These are phyloP conservation scores for Diplodia corticola DNA, from an alignment of 2,329 filamentous ascomycete genomes.

Conservation along the genomic window DNA sequence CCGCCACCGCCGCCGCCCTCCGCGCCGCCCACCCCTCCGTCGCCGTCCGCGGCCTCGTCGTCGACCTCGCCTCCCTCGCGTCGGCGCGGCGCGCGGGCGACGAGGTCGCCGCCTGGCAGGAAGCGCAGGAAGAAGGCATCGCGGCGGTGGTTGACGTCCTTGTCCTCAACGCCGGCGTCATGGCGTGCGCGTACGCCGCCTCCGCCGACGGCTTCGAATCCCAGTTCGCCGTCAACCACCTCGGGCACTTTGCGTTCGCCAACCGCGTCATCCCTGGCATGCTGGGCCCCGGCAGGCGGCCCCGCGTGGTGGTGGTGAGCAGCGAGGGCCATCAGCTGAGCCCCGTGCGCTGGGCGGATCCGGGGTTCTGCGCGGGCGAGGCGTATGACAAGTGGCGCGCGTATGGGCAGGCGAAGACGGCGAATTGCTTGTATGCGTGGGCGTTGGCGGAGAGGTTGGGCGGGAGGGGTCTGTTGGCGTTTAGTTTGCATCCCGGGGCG, in stretches of 20 bases:
- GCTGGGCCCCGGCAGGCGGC: constrained; percentile 34
- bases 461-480: constrained; percentile 29
- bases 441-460: constrained; percentile 32
- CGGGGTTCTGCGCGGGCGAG: constrained; percentile 27
- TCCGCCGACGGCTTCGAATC: constrained; percentile 48
- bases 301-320: constrained; percentile 34
- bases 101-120: constrained; percentile 29
- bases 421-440: constrained; percentile 32
- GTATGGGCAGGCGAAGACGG: constrained; percentile 32
- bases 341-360: constrained; percentile 26
- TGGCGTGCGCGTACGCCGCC: constrained; percentile 33
- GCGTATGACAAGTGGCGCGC: constrained; percentile 23
- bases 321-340: constrained; percentile 26
- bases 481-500: constrained; percentile 36
- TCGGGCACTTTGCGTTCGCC: constrained; percentile 48
- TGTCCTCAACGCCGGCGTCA: constrained; percentile 42
- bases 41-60: constrained; percentile 31
- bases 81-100: constrained; percentile 40
- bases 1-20: constrained; percentile 43
- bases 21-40: constrained; percentile 36
- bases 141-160: constrained; percentile 45
- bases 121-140: constrained; percentile 25
- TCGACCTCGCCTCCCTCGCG: constrained; percentile 42
- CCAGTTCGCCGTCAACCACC: constrained; percentile 49
- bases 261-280: constrained; percentile 46